Evolutionary conservation across 192 early-diverging fungal genomes (phyloP).

Genomic region (Backusella tuberculispora): DNA sequence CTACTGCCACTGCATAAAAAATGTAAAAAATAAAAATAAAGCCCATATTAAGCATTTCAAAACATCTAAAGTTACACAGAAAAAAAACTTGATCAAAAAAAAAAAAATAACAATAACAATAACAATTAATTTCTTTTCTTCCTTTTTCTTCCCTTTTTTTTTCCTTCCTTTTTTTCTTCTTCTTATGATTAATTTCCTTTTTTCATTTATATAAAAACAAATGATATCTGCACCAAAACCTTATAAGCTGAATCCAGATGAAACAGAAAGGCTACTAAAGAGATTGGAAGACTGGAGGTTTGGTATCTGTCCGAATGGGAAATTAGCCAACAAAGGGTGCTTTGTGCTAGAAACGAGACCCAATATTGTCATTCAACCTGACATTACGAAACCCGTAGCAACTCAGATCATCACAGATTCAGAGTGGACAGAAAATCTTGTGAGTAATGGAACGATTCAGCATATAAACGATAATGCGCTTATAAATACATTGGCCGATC

Average conservation of each 20-base stretch:
- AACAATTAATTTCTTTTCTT: not conserved
- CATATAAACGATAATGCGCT: not conserved
- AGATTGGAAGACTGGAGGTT: not conserved
- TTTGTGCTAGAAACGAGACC: not conserved
- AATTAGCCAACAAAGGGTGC: not conserved
- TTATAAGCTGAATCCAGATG: not conserved
- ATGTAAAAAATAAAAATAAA: not conserved
- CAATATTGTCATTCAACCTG: not conserved
- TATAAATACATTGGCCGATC: not conserved
- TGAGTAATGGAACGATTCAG: not conserved
- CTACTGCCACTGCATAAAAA: not conserved
- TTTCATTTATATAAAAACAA: not conserved
- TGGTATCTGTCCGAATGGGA: not conserved
- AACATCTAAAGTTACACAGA: not conserved
- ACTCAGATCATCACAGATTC: slow-evolving; percentile 1
- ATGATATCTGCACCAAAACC: slow-evolving; percentile 1
- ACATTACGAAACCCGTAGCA: not conserved
- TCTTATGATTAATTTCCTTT: not conserved
- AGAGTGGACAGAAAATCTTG: not conserved
- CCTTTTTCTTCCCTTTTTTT: not conserved
- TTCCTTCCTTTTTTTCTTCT: not conserved
- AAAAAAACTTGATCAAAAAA: not conserved
- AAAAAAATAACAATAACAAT: not conserved
- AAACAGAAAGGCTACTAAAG: not conserved
- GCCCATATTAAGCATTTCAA: not conserved